These are phyloP conservation scores for Cryptococcus neoformans DNA, from an alignment of 1,284 basidiomycete species.

Conservation along the genomic window DNA sequence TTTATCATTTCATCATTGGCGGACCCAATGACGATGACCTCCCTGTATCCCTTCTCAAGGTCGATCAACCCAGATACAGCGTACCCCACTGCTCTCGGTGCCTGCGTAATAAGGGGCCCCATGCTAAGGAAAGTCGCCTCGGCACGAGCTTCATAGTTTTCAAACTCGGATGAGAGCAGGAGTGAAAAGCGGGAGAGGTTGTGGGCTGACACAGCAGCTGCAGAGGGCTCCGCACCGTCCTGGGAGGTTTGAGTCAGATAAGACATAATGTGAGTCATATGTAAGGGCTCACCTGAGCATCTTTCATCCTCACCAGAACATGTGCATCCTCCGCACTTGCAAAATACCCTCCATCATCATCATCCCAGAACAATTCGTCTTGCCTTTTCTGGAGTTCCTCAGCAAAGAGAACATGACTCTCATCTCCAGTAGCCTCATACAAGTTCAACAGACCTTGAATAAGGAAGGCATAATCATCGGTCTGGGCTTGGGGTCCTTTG, in stretches of 20 bases:
- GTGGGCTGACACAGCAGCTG: conserved; percentile 47
- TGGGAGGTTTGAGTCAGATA: conserved; percentile 14
- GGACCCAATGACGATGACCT: conserved; percentile 31
- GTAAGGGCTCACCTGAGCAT: conserved; percentile 31
- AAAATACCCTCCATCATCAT: conserved; percentile 51
- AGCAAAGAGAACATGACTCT: conserved; percentile 46
- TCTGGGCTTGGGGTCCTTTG: conserved; percentile 37
- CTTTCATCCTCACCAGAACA: conserved; percentile 52
- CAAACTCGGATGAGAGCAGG: conserved; percentile 35
- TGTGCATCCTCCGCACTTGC: conserved; percentile 49
- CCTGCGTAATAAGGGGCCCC: conserved; percentile 5
- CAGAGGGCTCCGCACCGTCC: conserved; percentile 54
- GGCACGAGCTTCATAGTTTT: conserved; percentile 42
- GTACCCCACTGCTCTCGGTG: conserved; percentile 36
- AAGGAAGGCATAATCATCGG: conserved; percentile 45
- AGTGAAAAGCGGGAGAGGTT: conserved; percentile 51
- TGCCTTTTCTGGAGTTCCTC: conserved; percentile 50
- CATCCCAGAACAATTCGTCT: conserved; percentile 53
- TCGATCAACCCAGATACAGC: conserved; percentile 34
- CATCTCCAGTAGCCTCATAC: conserved; percentile 50
- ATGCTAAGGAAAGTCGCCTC: conserved; percentile 31
- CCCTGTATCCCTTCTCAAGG: conserved; percentile 23
- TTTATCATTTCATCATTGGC: conserved; percentile 6
- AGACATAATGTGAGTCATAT: neutral
- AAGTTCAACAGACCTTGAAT: conserved; percentile 46